These are phyloP conservation scores for Chlorella sp. DNA, from an alignment of 139 green algal genomes.

Conservation along the genomic window DNA sequence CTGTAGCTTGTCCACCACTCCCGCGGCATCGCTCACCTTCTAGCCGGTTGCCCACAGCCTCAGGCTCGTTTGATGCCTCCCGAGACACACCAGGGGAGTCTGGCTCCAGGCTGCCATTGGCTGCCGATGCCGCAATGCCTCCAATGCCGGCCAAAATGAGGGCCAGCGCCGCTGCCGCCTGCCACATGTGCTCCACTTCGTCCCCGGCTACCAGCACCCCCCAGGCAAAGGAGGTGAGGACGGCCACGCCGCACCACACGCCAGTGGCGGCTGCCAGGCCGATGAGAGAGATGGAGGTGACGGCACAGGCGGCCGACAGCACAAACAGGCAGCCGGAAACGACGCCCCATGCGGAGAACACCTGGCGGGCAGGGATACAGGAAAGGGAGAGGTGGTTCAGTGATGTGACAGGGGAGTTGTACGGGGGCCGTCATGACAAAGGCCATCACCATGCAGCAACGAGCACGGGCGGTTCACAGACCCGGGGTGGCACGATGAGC, in stretches of 20 bases:
- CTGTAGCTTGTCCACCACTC: too few relatives aligned
- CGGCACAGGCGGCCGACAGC: background rate
- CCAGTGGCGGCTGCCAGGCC: slow-evolving; percentile 34
- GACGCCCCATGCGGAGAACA: slow-evolving; percentile 34
- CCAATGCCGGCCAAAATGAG: slow-evolving; percentile 37
- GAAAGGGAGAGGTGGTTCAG: too few relatives aligned
- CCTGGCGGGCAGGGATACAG: background rate
- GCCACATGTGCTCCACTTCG: background rate
- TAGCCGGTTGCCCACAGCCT: too few relatives aligned
- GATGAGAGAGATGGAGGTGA: slow-evolving; percentile 31
- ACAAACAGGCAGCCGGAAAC: slow-evolving; percentile 46
- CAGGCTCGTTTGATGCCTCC: too few relatives aligned
- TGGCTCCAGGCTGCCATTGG: background rate
- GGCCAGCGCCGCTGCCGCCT: slow-evolving; percentile 14
- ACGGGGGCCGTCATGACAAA: too few relatives aligned
- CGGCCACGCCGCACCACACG: slow-evolving; percentile 46
- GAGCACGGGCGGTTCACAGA: too few relatives aligned
- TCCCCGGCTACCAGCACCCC: slow-evolving; percentile 30
- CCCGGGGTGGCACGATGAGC: slow-evolving; percentile 6
- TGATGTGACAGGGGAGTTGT: too few relatives aligned
- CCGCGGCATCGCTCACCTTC: too few relatives aligned
- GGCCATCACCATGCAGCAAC: too few relatives aligned
- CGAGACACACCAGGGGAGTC: too few relatives aligned
- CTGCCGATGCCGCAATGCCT: slow-evolving; percentile 11
- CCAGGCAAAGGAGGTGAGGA: slow-evolving; percentile 41